Percentiles rank a stretch among this genome's conserved stretches.
phyloP scores from a whole-genome alignment of 805 yeast species.

The Jamesozyma piceae region DNA sequence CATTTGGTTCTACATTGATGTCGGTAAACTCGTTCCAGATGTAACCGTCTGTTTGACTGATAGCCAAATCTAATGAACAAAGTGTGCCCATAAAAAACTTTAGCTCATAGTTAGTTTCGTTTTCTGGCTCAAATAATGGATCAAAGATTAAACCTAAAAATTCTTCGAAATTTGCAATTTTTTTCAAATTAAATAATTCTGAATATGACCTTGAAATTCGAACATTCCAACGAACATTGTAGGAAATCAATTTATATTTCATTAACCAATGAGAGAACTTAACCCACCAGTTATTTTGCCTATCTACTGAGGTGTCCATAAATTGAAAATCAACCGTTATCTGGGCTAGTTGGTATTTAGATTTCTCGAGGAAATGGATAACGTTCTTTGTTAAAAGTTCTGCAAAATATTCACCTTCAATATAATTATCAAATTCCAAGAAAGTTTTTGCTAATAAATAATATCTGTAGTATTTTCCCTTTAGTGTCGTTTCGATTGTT shows the following conservation, averaged over 20 bases:
- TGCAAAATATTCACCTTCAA: constrained; percentile 34
- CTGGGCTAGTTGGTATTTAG: constrained; percentile 34
- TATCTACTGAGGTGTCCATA: constrained; percentile 1
- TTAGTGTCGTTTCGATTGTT: constrained; percentile 13
- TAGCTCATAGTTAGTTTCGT: constrained; percentile 19
- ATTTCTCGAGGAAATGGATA: constrained; percentile 28
- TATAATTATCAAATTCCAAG: constrained; percentile 30
- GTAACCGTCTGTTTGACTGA: constrained; percentile 18
- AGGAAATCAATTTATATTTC: constrained; percentile 32
- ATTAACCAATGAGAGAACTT: constrained; percentile 31
- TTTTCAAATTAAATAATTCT: constrained; percentile 13
- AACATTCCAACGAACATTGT: constrained; percentile 34
- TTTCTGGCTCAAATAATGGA: constrained; percentile 24
- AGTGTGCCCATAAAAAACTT: constrained; percentile 24
- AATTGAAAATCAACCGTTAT: constrained; percentile 30
- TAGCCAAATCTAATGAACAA: constrained; percentile 27
- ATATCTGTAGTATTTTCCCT: constrained; percentile 20
- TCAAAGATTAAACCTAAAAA: constrained; percentile 28
- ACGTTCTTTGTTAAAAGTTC: constrained; percentile 28
- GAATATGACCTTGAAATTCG: constrained; percentile 29
- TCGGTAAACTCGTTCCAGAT: constrained; percentile 23
- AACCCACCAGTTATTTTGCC: constrained; percentile 26
- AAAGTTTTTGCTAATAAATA: constrained; percentile 29
- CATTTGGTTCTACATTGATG: constrained; percentile 11
- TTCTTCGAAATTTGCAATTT: constrained; percentile 27